Percentiles rank a stretch among this genome's conserved stretches.
Conservation (phyloP, 139 green algal genomes). For the Auxenochlorella protothecoides region DNA sequence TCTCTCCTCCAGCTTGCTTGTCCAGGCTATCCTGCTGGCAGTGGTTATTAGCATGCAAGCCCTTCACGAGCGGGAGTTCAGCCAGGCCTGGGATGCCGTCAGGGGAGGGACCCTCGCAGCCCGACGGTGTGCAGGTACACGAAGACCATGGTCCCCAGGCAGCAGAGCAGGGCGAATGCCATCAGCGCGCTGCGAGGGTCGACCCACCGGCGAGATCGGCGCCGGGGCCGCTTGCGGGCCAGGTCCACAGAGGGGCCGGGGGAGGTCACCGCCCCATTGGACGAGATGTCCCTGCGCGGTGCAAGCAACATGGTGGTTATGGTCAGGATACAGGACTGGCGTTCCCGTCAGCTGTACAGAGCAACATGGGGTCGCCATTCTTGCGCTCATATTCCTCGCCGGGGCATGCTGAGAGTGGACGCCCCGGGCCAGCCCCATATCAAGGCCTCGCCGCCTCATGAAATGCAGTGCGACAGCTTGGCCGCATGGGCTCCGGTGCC, state of each 20-base stretch:
- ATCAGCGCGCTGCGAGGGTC: conserved; percentile 28
- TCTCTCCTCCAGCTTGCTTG: too few species aligned
- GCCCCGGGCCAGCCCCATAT: too few species aligned
- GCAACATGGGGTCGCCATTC: conserved; percentile 4
- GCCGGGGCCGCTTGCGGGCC: conserved; percentile 17
- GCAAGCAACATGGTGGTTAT: neutral
- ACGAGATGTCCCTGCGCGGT: neutral
- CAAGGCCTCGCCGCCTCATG: too few species aligned
- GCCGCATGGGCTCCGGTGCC: neutral
- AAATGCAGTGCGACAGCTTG: too few species aligned
- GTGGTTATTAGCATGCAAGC: too few species aligned
- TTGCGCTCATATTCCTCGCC: neutral
- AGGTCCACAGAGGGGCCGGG: conserved; percentile 2
- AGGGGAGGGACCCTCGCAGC: too few species aligned
- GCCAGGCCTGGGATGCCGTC: too few species aligned
- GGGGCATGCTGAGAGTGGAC: too few species aligned
- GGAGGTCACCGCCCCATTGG: neutral
- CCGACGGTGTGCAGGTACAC: conserved; percentile 24
- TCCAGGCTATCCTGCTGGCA: too few species aligned
- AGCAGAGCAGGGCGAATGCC: conserved; percentile 35
- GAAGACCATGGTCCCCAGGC: conserved; percentile 32
- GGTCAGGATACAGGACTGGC: too few species aligned
- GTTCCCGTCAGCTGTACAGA: conserved; percentile 1
- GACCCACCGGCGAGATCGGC: conserved; percentile 10
- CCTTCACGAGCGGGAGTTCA: too few species aligned